Conservation (phyloP, 768 basidiomycete species). For the Wakefieldia striispora region DNA sequence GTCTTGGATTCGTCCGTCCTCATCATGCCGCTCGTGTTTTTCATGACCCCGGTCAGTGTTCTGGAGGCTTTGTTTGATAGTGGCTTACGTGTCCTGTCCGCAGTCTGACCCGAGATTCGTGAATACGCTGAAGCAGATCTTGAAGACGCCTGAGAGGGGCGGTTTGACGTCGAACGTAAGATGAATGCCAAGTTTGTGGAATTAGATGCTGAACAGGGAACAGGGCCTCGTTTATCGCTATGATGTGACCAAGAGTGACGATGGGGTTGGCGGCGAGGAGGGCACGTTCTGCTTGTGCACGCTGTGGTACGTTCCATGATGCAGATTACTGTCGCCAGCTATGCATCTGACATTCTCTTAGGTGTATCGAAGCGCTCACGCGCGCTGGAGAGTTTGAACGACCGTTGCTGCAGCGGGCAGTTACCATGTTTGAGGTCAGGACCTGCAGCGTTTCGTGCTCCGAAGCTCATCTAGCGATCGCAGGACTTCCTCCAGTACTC, state of each 20-base stretch:
- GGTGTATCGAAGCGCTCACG: constrained; percentile 87
- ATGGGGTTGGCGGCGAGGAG: constrained; percentile 95
- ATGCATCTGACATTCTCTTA: constrained; percentile 21
- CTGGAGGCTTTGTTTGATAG: background rate
- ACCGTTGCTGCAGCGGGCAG: constrained; percentile 60
- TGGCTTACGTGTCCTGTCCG: background rate
- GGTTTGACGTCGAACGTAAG: constrained; percentile 84
- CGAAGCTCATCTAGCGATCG: background rate
- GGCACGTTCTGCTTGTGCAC: constrained; percentile 93
- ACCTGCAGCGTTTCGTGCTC: background rate
- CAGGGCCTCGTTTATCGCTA: constrained; percentile 89
- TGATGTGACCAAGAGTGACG: constrained; percentile 79
- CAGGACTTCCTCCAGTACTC: constrained; percentile 79
- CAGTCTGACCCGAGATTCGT: constrained; percentile 89
- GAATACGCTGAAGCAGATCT: constrained; percentile 76
- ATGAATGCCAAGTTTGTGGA: background rate
- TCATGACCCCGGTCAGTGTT: constrained; percentile 69
- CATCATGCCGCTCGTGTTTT: constrained; percentile 93
- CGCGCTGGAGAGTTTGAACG: constrained; percentile 81
- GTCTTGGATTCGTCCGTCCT: constrained; percentile 85
- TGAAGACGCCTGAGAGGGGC: constrained; percentile 86
- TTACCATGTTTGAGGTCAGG: constrained; percentile 87
- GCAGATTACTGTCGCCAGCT: background rate
- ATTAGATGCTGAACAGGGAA: constrained; percentile 1
- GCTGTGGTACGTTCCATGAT: constrained; percentile 51